phyloP scores from a whole-genome alignment of 306 rosid genomes.

The Ormosia semicastrata region DNA sequence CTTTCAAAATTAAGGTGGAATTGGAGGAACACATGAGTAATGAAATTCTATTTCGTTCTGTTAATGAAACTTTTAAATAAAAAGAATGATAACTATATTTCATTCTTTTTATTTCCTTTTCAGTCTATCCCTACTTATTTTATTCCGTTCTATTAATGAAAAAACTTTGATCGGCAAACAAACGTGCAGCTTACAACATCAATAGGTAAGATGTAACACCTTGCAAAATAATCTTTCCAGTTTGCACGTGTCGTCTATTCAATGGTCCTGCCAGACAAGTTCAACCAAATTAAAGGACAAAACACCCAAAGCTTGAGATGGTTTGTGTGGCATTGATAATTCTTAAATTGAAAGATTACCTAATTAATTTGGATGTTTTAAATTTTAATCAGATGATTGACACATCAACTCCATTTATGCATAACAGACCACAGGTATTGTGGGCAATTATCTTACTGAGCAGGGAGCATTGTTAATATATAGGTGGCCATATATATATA shows the following conservation, averaged over 20 bases:
- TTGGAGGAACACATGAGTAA: too few species aligned
- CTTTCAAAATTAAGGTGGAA: too few species aligned
- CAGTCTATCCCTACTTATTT: too few species aligned
- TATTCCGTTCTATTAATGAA: too few species aligned
- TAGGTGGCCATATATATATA: neutral
- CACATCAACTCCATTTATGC: neutral
- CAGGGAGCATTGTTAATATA: neutral
- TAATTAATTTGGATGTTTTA: neutral
- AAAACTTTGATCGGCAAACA: conserved; percentile 15
- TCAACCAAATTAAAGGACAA: conserved; percentile 16
- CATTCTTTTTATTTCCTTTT: too few species aligned
- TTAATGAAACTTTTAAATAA: too few species aligned
- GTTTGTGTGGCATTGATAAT: neutral
- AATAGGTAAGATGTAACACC: conserved; percentile 18
- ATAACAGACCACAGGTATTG: neutral
- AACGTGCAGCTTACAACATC: conserved; percentile 4
- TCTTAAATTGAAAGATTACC: conserved; percentile 1
- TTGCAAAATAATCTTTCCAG: conserved; percentile 14
- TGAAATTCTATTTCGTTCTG: too few species aligned
- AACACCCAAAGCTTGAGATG: neutral
- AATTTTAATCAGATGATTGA: neutral
- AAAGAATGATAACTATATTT: too few species aligned
- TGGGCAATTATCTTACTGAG: neutral
- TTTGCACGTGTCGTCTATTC: conserved; percentile 33
- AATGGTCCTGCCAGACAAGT: conserved; percentile 1